A percentile compares a stretch with the other conserved stretches of the same genome.
Evolutionary conservation across 257 asterid genomes (phyloP).

Genomic region (Nicotiana obtusifolia): DNA sequence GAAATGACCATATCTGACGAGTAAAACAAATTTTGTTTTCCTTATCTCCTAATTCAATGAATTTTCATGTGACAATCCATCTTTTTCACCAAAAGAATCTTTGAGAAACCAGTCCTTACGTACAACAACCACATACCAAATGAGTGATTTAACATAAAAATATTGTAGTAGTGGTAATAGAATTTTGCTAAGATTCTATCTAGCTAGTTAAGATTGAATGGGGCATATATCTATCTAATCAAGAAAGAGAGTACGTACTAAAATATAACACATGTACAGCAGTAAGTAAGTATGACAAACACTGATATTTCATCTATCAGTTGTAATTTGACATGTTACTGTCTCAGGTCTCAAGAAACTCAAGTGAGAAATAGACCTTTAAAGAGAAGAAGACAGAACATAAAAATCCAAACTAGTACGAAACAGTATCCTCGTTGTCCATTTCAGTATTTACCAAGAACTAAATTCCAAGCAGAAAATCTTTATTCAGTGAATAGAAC

Average conservation of each 20-base stretch:
- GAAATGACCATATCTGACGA: too few relatives aligned
- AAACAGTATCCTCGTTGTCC: background rate
- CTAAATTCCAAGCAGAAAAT: constrained; percentile 2
- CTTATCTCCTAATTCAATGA: too few relatives aligned
- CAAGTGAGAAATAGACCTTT: background rate
- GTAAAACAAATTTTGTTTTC: too few relatives aligned
- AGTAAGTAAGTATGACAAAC: background rate
- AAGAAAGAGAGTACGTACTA: background rate
- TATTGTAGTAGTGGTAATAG: background rate
- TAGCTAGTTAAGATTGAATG: background rate
- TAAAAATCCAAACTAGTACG: constrained; percentile 2
- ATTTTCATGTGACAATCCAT: background rate
- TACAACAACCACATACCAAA: background rate
- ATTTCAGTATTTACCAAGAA: background rate
- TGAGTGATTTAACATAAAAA: background rate
- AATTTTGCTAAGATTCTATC: background rate
- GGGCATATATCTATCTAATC: background rate
- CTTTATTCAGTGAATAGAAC: background rate
- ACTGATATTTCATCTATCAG: background rate
- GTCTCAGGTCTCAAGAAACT: constrained; percentile 4
- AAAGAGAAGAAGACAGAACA: background rate
- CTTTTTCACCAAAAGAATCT: background rate
- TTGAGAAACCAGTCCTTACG: background rate
- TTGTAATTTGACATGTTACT: background rate
- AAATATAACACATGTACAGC: background rate